phyloP scores from a whole-genome alignment of 768 basidiomycete genomes.

The Fomitopsis serialis region DNA sequence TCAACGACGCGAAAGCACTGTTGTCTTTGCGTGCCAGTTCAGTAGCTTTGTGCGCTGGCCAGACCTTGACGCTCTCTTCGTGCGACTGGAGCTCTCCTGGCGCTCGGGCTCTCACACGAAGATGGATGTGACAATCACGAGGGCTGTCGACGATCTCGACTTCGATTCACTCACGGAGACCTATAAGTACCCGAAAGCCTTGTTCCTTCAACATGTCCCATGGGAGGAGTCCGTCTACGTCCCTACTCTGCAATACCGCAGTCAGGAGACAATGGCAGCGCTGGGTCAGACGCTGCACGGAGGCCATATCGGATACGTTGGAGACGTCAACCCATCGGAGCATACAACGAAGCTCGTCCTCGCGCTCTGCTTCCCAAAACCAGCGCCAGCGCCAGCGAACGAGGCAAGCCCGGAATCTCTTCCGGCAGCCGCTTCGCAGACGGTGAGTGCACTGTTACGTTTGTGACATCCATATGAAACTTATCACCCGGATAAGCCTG shows the following conservation, averaged over 20 bases:
- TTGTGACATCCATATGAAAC: too few relatives aligned
- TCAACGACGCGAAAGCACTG: constrained; percentile 27
- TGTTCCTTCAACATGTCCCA: constrained; percentile 28
- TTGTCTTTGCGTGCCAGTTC: constrained; percentile 32
- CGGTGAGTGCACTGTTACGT: too few relatives aligned
- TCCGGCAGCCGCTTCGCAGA: too few relatives aligned
- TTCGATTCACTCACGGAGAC: too few relatives aligned
- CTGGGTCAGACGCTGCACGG: constrained; percentile 3
- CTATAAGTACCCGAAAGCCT: constrained; percentile 8
- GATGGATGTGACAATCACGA: constrained; percentile 35
- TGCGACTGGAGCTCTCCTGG: constrained; percentile 31
- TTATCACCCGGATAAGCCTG: too few relatives aligned
- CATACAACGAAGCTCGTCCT: neutral
- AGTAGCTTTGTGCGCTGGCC: constrained; percentile 21
- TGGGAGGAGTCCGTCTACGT: constrained; percentile 28
- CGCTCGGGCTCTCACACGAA: constrained; percentile 31
- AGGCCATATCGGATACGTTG: constrained; percentile 34
- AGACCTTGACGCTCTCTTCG: constrained; percentile 22
- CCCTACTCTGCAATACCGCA: neutral
- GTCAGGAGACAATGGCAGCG: constrained; percentile 20
- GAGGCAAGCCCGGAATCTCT: too few relatives aligned
- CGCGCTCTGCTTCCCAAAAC: neutral
- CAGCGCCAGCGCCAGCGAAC: too few relatives aligned
- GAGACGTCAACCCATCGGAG: constrained; percentile 28
- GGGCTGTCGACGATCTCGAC: constrained; percentile 8